Conservation (phyloP, 1,139 yeast genomes). For the Suhomyces wounanorum region DNA sequence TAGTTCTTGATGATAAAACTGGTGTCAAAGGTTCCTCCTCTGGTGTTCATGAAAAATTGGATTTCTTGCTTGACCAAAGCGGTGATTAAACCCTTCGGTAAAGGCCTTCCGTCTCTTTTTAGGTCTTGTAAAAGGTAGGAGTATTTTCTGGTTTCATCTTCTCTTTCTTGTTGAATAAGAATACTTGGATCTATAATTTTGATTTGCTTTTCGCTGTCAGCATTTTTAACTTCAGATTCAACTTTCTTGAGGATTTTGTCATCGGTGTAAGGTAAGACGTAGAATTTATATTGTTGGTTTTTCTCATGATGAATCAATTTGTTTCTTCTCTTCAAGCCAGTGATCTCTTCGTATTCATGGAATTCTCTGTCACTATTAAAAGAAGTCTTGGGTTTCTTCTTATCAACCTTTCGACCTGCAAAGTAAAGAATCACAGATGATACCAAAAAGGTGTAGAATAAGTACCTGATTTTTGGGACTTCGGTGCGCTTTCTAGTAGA, state of each 20-base stretch:
- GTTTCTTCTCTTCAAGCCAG: constrained; percentile 57
- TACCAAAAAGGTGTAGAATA: constrained; percentile 50
- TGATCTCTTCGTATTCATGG: constrained; percentile 47
- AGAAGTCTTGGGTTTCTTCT: constrained; percentile 45
- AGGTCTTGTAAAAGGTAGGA: constrained; percentile 44
- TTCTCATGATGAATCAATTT: constrained; percentile 39
- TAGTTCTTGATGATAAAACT: constrained; percentile 52
- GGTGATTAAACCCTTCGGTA: constrained; percentile 61
- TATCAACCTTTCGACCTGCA: constrained; percentile 55
- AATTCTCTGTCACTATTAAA: constrained; percentile 64
- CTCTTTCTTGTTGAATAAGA: constrained; percentile 46
- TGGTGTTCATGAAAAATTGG: constrained; percentile 37
- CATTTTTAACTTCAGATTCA: constrained; percentile 20
- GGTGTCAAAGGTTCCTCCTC: constrained; percentile 46
- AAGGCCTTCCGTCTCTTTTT: constrained; percentile 32
- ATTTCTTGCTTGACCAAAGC: constrained; percentile 55
- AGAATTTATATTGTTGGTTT: constrained; percentile 38
- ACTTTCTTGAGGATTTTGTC: constrained; percentile 24
- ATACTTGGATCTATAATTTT: constrained; percentile 49
- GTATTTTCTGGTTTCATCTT: constrained; percentile 45
- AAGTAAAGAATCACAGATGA: constrained; percentile 56
- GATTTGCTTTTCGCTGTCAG: constrained; percentile 33
- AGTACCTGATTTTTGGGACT: constrained; percentile 49
- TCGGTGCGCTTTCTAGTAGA: constrained; percentile 16
- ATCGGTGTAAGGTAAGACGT: constrained; percentile 45